Evolutionary conservation across 2,329 filamentous ascomycete genomes (phyloP).

Genomic region (Biscogniauxia mediterranea): DNA sequence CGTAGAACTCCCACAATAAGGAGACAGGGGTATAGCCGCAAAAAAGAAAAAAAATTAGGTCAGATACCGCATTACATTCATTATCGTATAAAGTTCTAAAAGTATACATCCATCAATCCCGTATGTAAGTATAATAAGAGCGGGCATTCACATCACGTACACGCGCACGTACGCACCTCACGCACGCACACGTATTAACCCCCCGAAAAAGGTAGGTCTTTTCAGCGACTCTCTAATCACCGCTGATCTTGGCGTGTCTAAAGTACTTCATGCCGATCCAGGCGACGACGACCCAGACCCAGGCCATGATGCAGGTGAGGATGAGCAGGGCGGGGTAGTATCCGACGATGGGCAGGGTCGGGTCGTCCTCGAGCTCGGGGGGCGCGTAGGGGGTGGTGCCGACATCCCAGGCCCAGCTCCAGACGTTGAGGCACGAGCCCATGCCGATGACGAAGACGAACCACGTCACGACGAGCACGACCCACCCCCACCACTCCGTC

Average conservation of each 20-base stretch:
- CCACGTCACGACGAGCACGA: constrained; percentile 88
- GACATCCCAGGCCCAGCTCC: constrained; percentile 99
- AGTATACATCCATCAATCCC: not conserved
- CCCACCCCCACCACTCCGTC: constrained; percentile 98
- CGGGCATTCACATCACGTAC: not conserved
- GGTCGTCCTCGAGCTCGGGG: constrained; percentile 91
- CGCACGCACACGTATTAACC: too few relatives aligned
- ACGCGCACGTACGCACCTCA: too few relatives aligned
- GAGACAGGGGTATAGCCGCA: not conserved
- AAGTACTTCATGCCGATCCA: constrained; percentile 99
- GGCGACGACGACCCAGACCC: constrained; percentile 96
- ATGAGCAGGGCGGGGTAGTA: constrained; percentile 97
- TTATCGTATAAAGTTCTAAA: not conserved
- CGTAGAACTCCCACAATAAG: too few relatives aligned
- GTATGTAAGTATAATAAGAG: not conserved
- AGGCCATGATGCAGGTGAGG: constrained; percentile 91
- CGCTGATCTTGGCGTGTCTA: constrained; percentile 86
- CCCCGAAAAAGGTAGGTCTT: too few relatives aligned
- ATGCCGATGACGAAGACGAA: constrained; percentile 94
- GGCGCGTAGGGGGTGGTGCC: constrained; percentile 94
- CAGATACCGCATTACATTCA: not conserved
- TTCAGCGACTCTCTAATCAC: constrained; percentile 43
- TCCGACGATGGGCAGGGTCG: constrained; percentile 89
- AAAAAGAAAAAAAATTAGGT: not conserved
- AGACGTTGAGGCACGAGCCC: constrained; percentile 90